Percentiles rank a stretch among this genome's conserved stretches.
Evolutionary conservation across 352 stramenopile species (phyloP).

Genomic region (Globisporangium splendens): DNA sequence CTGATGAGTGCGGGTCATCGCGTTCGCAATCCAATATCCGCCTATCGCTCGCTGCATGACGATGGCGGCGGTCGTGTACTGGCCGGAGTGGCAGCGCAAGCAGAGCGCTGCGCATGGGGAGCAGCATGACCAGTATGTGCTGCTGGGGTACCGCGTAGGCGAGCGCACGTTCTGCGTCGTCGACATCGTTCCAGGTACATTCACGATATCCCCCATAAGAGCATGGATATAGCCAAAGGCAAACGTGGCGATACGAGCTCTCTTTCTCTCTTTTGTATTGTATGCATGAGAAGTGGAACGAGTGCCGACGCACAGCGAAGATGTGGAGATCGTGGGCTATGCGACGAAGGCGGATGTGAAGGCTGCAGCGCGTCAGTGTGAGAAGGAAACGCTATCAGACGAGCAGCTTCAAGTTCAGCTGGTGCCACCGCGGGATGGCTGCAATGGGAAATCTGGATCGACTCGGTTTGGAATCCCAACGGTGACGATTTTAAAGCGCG

Average conservation of each 20-base stretch:
- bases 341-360: neutral
- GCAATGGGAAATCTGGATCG: neutral
- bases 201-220: neutral
- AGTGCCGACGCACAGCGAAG: neutral
- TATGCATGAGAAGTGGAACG: neutral
- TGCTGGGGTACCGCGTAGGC: conserved; percentile 21
- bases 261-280: neutral
- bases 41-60: conserved; percentile 6
- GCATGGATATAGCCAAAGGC: neutral
- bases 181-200: conserved; percentile 12
- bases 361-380: too few species aligned
- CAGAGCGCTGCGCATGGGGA: neutral
- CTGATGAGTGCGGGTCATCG: conserved; percentile 14
- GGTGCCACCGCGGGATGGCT: neutral
- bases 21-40: neutral
- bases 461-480: neutral
- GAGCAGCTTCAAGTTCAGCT: neutral
- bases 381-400: neutral
- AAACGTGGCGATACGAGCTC: neutral
- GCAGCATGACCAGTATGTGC: neutral
- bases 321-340: neutral
- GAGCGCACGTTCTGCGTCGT: conserved; percentile 30
- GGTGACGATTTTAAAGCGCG: neutral
- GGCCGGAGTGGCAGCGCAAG: conserved; percentile 24
- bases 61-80: conserved; percentile 36